A percentile compares a stretch with the other conserved stretches of the same genome.
These are phyloP conservation scores for Fermentozyma sake DNA, from an alignment of 1,139 yeast genomes.

Conservation along the genomic window DNA sequence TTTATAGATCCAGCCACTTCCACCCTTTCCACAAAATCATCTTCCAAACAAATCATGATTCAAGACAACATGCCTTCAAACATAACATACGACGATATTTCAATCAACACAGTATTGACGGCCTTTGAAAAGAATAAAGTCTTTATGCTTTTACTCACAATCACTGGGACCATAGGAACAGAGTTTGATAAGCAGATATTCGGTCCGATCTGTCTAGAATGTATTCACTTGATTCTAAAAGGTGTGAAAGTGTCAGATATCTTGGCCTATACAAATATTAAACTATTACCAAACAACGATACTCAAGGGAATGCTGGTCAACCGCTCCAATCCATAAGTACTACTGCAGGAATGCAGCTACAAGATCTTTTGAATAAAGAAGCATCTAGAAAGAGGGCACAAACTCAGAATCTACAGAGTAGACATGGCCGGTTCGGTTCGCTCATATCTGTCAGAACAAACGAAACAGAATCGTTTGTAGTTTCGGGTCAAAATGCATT, in stretches of 20 bases:
- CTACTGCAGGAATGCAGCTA: conserved; percentile 39
- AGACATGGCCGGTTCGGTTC: conserved; percentile 94
- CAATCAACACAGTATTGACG: conserved; percentile 52
- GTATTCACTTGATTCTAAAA: conserved; percentile 58
- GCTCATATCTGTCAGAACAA: conserved; percentile 61
- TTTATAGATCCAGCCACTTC: conserved; percentile 67
- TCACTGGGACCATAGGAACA: conserved; percentile 59
- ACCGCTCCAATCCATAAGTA: conserved; percentile 16
- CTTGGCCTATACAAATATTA: conserved; percentile 4
- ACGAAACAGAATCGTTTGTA: conserved; percentile 57
- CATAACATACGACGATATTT: conserved; percentile 61
- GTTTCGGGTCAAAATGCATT: conserved; percentile 73
- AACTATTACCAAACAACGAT: conserved; percentile 2
- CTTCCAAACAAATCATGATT: conserved; percentile 21
- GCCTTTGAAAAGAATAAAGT: conserved; percentile 68
- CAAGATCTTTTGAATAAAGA: conserved; percentile 57
- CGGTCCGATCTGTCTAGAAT: conserved; percentile 64
- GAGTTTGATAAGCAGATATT: conserved; percentile 62
- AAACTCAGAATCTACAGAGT: conserved; percentile 52
- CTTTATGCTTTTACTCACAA: conserved; percentile 61
- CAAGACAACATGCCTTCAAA: conserved; percentile 50
- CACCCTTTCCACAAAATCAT: conserved; percentile 39
- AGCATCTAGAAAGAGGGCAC: conserved; percentile 44
- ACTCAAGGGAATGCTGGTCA: conserved; percentile 10
- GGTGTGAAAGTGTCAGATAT: conserved; percentile 43